phyloP scores from a whole-genome alignment of 2,329 filamentous ascomycete species.

The Aspergillus fischeri region DNA sequence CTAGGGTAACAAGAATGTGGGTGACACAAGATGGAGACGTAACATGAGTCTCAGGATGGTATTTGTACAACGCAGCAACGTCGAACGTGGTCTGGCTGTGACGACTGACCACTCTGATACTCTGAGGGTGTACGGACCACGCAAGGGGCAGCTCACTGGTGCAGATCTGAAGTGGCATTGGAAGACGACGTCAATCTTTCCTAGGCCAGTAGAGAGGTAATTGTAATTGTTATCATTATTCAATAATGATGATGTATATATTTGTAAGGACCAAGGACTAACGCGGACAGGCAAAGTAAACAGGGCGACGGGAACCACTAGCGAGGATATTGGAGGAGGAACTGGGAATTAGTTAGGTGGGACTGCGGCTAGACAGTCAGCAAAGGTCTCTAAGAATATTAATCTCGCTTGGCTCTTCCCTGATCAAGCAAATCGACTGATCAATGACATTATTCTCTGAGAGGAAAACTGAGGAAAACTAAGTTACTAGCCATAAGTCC shows the following conservation, averaged over 20 bases:
- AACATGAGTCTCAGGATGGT: not conserved
- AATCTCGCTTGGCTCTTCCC: not conserved
- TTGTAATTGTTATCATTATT: no score
- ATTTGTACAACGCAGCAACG: not conserved
- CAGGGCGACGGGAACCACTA: not conserved
- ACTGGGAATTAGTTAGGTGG: no score
- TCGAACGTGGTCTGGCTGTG: not conserved
- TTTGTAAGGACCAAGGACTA: not conserved
- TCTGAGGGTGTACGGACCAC: not conserved
- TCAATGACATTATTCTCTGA: not conserved
- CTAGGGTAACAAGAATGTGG: not conserved
- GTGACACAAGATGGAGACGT: not conserved
- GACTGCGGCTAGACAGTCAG: no score
- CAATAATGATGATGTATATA: not conserved
- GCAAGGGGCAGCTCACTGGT: not conserved
- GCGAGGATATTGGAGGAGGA: no score
- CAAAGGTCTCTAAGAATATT: not conserved
- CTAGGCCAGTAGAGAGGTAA: no score
- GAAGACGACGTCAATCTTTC: no score
- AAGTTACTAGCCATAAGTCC: not conserved
- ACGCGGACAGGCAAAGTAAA: no score
- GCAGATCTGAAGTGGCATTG: no score
- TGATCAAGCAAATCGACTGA: not conserved
- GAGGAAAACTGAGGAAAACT: no score
- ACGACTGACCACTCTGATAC: not conserved